Percentiles rank a stretch among this genome's conserved stretches.
phyloP scores from a whole-genome alignment of 129 eudicot species.

The Heracleum sosnowskyi region DNA sequence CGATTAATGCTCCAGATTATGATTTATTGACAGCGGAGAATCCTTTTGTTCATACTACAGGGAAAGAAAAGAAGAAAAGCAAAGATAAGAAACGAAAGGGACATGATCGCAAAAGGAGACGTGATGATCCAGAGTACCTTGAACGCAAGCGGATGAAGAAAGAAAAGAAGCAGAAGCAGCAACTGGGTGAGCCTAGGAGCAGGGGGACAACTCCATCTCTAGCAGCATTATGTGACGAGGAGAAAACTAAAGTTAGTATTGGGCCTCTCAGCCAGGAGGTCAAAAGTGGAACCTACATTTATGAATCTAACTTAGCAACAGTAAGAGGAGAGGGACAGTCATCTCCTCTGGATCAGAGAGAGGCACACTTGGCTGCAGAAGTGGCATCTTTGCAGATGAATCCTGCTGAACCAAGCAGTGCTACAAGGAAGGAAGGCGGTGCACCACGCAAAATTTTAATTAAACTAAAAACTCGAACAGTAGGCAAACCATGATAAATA shows the following conservation, averaged over 20 bases:
- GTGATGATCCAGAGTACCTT: slow-evolving; percentile 59
- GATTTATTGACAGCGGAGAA: slow-evolving; percentile 19
- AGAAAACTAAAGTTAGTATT: slow-evolving; percentile 10
- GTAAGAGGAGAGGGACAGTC: slow-evolving; percentile 10
- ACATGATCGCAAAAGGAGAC: slow-evolving; percentile 28
- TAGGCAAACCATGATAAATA: slow-evolving; percentile 26
- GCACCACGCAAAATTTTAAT: slow-evolving; percentile 59
- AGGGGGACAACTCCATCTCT: slow-evolving; percentile 19
- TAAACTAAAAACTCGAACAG: slow-evolving; percentile 59
- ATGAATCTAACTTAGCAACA: neutral
- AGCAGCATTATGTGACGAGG: slow-evolving; percentile 19
- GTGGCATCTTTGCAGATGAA: slow-evolving; percentile 22
- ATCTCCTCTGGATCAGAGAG: slow-evolving; percentile 1
- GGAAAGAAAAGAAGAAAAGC: slow-evolving; percentile 49
- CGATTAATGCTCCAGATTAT: slow-evolving; percentile 17
- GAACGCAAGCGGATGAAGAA: slow-evolving; percentile 67
- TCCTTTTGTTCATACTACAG: slow-evolving; percentile 21
- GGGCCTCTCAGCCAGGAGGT: slow-evolving; percentile 6
- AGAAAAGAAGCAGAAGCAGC: slow-evolving; percentile 76
- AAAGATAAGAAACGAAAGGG: slow-evolving; percentile 72
- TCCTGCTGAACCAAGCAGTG: slow-evolving; percentile 18
- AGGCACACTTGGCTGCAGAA: slow-evolving; percentile 6
- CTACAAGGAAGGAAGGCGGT: slow-evolving; percentile 25
- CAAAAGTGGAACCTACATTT: neutral
- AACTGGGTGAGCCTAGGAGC: slow-evolving; percentile 37